Evolutionary conservation across 1,284 basidiomycete genomes (phyloP), one percentile per base, ranked within the genome.

Genomic region (Pascua guehoae): DNA sequence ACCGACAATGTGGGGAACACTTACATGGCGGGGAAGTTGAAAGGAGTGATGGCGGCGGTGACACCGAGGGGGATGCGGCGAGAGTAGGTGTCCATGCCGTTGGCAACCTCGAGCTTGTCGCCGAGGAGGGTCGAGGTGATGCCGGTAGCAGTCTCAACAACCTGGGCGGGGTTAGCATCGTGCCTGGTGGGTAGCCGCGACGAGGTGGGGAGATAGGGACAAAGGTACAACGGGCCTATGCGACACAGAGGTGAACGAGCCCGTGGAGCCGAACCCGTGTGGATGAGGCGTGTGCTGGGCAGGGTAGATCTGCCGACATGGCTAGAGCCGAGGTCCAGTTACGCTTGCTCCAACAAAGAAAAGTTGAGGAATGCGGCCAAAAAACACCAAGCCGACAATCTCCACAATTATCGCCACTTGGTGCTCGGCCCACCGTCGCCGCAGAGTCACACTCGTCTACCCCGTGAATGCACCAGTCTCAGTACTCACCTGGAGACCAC

Each of bases 61-160:
- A 96, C 86, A 63, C 92, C 89, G 51, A 75, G 66, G 15, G 80
- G 75, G 24, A 75, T 65, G 46, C 71, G 65, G 53, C 73, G 49
- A 5, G 68, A 65, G 50, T 69, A 87, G 10, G 95, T 98, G 74
- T 98, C 95, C 95, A 98, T 98, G 72, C 97, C 93, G 77, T 87
- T 92, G 77, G 89, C 89, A 9, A 95, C 91, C 82, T 98, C 95
- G 53, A 97, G 79, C 71, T 93, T 91, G 63, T 96, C 89, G 3
- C 91, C 94, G 50, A 96, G 81, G 18, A 98, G 78, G 12, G 86
- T 87, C 0, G 86, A 86, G 1, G 95, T 91, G 65, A 93, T 87
- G 38, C 86, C 87, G 51, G 86, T 85, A 18, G 92, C 88, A 12
- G 86, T 86, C 74, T 98, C 95, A 36, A 96, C 93, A 9, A 98